A percentile compares a stretch with the other conserved stretches of the same genome.
These are phyloP conservation scores for Medicago ruthenica DNA, from an alignment of 306 rosid genomes.

Conservation along the genomic window DNA sequence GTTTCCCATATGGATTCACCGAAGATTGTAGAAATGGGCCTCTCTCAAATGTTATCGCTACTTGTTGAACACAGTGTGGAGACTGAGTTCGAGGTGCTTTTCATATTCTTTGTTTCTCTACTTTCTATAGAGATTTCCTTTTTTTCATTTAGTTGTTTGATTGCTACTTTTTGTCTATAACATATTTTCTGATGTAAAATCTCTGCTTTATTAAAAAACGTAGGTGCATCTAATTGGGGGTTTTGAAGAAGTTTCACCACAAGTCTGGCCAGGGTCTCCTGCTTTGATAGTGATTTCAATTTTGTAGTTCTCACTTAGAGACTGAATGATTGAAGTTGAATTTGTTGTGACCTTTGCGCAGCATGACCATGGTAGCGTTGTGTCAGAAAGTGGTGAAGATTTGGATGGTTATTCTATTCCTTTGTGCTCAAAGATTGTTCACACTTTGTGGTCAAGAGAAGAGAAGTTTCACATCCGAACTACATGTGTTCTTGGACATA, in stretches of 20 bases:
- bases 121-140: neutral
- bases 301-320: constrained; percentile 46
- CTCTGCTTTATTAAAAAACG: constrained; percentile 36
- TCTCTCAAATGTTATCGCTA: constrained; percentile 74
- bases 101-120: constrained; percentile 39
- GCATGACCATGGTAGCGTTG: constrained; percentile 51
- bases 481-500: constrained; percentile 78
- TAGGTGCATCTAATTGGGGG: constrained; percentile 92
- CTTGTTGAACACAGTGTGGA: constrained; percentile 54
- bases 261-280: constrained; percentile 60
- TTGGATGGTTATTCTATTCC: constrained; percentile 74
- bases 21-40: constrained; percentile 67
- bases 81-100: constrained; percentile 64
- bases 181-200: constrained; percentile 30
- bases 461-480: constrained; percentile 81
- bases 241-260: constrained; percentile 72
- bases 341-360: constrained; percentile 68
- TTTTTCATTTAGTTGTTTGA: constrained; percentile 1
- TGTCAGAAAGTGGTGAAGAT: constrained; percentile 45
- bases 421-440: constrained; percentile 66
- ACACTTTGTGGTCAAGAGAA: constrained; percentile 57
- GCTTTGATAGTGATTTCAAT: constrained; percentile 53
- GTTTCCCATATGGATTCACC: constrained; percentile 92
- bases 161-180: constrained; percentile 19
- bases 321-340: constrained; percentile 53